Base-by-base conservation (phyloP, 2,329 filamentous ascomycete genomes). In the Alternaria sp. region DNA sequence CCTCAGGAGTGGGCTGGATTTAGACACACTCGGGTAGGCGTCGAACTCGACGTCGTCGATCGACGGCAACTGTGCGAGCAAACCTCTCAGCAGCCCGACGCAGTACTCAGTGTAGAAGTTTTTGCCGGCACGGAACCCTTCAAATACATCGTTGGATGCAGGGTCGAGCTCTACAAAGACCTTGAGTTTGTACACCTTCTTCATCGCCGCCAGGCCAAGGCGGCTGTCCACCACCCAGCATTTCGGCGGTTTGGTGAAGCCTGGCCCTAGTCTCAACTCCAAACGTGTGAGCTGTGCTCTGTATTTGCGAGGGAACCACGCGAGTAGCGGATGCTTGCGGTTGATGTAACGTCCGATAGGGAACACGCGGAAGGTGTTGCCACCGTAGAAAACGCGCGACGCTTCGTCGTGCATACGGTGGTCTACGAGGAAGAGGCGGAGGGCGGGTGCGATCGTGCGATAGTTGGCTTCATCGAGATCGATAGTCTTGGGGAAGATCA, bases 101-200 rank as follows among this genome's bases (percentile, higher is more conserved):
- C 86, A 89, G 71, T 93, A 93, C 5, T 77, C 78, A 61, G 92
- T 91, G 72, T 92, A 94, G 65, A 91, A 92, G 1, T 89, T 86
- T 27, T 89, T 85, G 1, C 84, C 83, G 27, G 85, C 84, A 14
- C 90, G 85, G 69, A 90, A 93, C 0, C 90, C 90, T 56, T 86
- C 85, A 69, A 92, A 92, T 20, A 88, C 80, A 28, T 82, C 84
- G 67, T 90, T 85, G 54, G 88, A 76, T 52, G 80, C 90, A 0
- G 91, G 90, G 70, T 94, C 91, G 64, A 86, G 86, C 75, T 93
- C 88, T 25, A 93, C 86, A 71, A 91, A 91, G 11, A 94, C 85
- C 27, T 84, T 86, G 49, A 94, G 75, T 14, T 81, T 82, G 30
- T 85, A 83, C 20, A 91, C 85, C 49, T 83, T 86, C 58, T 78